Base-by-base conservation (phyloP, 1,284 basidiomycete species). In the Sporisorium sorghi region DNA sequence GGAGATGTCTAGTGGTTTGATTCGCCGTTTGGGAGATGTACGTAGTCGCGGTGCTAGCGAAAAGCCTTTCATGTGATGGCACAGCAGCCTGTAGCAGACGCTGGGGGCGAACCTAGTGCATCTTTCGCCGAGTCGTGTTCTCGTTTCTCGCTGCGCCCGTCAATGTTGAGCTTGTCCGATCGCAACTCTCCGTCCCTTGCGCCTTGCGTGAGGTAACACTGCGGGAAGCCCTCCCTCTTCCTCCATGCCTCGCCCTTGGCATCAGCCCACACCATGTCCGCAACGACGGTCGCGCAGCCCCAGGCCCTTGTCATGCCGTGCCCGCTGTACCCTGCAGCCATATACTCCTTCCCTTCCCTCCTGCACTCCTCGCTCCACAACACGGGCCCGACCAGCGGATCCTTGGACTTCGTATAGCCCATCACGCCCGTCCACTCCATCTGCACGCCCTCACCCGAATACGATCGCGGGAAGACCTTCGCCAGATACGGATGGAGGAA, bases 251-350 rank as follows among this genome's bases (percentile, higher is more conserved):
- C 79, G 9, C 87, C 82, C 19, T 61, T 66, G 8, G 90, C 83
- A 17, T 90, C 88, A 0, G 89, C 87, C 0, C 83, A 52, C 48
- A 92, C 87, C 90, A 92, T 91, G 17, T 87, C 86, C 1, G 88
- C 89, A 1, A 92, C 85, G 4, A 86, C 88, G 76, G 91, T 88
- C 15, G 90, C 91, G 74, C 91, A 92, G 55, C 17, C 61, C 44
- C 74, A 63, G 4, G 91, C 89, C 2, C 91, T 88, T 5, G 91
- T 89, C 91, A 93, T 93, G 5, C 92, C 92, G 76, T 93, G 92
- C 0, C 92, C 92, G 0, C 88, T 87, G 78, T 90, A 93, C 9
- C 92, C 92, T 0, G 90, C 92, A 1, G 90, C 86, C 19, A 93
- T 88, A 73, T 89, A 93, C 72, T 93, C 91, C 0, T 90, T 90